phyloP scores from a whole-genome alignment of 345 rosid genomes.

The Eucalyptus erythrocorys region DNA sequence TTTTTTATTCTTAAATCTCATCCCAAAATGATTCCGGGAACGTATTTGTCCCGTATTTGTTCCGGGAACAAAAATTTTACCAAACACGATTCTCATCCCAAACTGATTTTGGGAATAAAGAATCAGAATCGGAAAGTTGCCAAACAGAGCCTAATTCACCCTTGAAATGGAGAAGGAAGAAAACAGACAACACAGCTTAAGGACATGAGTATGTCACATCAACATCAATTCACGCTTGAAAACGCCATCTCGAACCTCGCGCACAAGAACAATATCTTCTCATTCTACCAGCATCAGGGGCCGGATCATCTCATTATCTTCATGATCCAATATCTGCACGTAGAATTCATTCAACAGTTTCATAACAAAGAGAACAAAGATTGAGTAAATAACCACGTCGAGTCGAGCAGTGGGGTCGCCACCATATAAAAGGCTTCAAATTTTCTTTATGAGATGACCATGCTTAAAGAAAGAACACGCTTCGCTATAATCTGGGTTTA shows the following conservation, averaged over 20 bases:
- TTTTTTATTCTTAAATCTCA: too few relatives aligned
- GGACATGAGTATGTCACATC: background rate
- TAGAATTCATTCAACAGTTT: background rate
- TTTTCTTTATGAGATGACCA: background rate
- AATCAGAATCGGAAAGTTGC: too few relatives aligned
- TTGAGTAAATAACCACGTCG: background rate
- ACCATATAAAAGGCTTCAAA: background rate
- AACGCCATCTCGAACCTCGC: background rate
- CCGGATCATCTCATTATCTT: slow-evolving; percentile 31
- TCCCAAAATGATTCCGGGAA: too few relatives aligned
- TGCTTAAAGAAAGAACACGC: background rate
- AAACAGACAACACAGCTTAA: background rate
- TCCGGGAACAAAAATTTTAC: too few relatives aligned
- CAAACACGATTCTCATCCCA: too few relatives aligned
- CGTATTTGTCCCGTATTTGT: too few relatives aligned
- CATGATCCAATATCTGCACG: slow-evolving; percentile 29
- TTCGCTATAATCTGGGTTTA: background rate
- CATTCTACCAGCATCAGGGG: slow-evolving; percentile 6
- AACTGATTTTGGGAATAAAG: too few relatives aligned
- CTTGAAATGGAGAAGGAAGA: background rate
- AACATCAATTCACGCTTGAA: background rate
- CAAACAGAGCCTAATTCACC: too few relatives aligned
- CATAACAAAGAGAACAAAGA: background rate
- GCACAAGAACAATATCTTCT: background rate
- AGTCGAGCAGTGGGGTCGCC: background rate